Conservation (phyloP, 371 early-diverging fungal species). For the Parasitella parasitica region DNA sequence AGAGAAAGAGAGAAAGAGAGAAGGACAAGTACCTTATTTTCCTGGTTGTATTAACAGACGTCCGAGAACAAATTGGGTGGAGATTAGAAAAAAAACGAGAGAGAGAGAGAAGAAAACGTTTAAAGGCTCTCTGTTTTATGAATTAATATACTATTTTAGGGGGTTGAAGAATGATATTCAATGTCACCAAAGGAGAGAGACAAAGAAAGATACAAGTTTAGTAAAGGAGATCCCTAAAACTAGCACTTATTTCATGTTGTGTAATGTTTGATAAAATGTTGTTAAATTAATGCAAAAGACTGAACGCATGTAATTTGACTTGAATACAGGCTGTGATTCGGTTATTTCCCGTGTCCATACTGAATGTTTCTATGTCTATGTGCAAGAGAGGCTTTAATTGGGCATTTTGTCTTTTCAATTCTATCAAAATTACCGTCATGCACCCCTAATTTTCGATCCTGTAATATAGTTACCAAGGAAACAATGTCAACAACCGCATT, state of each 20-base stretch:
- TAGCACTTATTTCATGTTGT: not conserved
- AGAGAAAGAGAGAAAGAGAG: not conserved
- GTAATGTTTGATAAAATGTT: not conserved
- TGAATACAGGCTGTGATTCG: conserved; percentile 36
- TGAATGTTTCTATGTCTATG: conserved; percentile 41
- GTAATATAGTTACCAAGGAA: conserved; percentile 36
- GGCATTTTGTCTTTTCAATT: not conserved
- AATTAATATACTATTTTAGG: not conserved
- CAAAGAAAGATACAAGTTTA: no score
- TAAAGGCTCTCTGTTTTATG: not conserved
- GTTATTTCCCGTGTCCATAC: conserved; percentile 24
- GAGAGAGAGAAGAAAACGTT: not conserved
- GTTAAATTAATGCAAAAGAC: not conserved
- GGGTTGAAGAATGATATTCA: not conserved
- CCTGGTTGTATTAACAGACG: not conserved
- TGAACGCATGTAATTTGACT: conserved; percentile 31
- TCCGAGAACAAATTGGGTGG: not conserved
- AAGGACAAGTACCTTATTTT: not conserved
- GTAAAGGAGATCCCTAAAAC: no score
- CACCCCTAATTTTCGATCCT: conserved; percentile 36
- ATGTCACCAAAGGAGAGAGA: no score
- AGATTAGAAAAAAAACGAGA: not conserved
- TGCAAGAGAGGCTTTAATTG: not conserved
- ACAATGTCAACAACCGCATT: conserved; percentile 41
- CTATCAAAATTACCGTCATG: conserved; percentile 34